phyloP scores from a whole-genome alignment of 768 basidiomycete genomes.

The Sporobolomyces pararoseus region DNA sequence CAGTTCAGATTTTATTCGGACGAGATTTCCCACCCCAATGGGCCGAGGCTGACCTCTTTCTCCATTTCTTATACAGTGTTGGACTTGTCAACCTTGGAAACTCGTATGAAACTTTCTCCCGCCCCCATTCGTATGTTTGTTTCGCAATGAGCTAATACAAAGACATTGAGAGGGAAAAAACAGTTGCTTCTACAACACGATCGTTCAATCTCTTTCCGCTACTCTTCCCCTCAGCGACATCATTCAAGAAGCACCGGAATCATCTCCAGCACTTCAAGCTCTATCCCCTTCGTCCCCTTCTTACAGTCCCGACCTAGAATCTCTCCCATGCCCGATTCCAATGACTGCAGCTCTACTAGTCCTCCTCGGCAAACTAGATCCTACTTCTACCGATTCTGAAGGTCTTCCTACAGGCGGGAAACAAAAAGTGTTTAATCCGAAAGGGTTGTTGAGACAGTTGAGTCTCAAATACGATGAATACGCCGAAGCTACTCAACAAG shows the following conservation, averaged over 20 bases:
- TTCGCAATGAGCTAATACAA: too few relatives aligned
- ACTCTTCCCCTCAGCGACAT: conserved; percentile 44
- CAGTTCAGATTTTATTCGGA: background rate
- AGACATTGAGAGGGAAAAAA: too few relatives aligned
- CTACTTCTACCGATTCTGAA: background rate
- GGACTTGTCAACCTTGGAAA: conserved; percentile 50
- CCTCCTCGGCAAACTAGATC: conserved; percentile 38
- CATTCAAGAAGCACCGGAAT: conserved; percentile 28
- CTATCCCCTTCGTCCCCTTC: conserved; percentile 59
- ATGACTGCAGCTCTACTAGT: conserved; percentile 48
- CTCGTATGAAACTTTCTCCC: too few relatives aligned
- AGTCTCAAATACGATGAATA: conserved; percentile 91
- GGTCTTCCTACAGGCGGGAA: conserved; percentile 19
- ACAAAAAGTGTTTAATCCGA: conserved; percentile 38
- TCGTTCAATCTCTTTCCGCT: conserved; percentile 68
- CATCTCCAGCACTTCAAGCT: conserved; percentile 64
- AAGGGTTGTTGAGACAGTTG: conserved; percentile 59
- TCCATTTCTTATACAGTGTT: conserved; percentile 17
- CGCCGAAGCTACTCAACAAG: conserved; percentile 89
- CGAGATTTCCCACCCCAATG: background rate
- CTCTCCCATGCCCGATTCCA: conserved; percentile 53
- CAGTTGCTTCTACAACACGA: conserved; percentile 95
- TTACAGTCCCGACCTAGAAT: conserved; percentile 57
- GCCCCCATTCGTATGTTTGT: too few relatives aligned
- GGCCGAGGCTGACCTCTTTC: background rate